phyloP scores from a whole-genome alignment of 1,284 basidiomycete species.

The Sanghuangporus baumii region DNA sequence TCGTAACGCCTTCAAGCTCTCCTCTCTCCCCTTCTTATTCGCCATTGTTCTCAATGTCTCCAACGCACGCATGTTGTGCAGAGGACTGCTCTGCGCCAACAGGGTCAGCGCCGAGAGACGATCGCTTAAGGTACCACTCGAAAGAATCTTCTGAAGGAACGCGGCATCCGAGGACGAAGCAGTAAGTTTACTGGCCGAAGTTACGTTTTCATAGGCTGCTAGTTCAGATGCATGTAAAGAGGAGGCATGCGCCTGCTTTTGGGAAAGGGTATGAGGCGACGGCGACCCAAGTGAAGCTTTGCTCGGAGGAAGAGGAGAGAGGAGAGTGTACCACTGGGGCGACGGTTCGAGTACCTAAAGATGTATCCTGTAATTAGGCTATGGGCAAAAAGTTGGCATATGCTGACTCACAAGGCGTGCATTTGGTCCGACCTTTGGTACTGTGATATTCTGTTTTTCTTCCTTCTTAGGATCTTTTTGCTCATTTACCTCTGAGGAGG shows the following conservation, averaged over 20 bases:
- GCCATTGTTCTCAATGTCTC: slow-evolving; percentile 76
- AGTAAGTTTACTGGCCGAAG: slow-evolving; percentile 32
- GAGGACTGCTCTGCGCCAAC: slow-evolving; percentile 84
- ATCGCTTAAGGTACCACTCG: slow-evolving; percentile 89
- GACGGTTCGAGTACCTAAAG: slow-evolving; percentile 42
- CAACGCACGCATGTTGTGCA: slow-evolving; percentile 84
- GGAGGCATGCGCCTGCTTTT: slow-evolving; percentile 43
- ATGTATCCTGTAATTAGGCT: neutral
- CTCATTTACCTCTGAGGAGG: slow-evolving; percentile 21
- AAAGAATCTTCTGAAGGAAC: slow-evolving; percentile 82
- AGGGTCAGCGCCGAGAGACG: slow-evolving; percentile 90
- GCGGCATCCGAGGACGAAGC: slow-evolving; percentile 53
- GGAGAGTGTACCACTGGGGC: slow-evolving; percentile 54
- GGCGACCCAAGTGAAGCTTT: slow-evolving; percentile 22
- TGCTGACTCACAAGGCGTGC: slow-evolving; percentile 20
- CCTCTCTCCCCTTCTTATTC: slow-evolving; percentile 86
- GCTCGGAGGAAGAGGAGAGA: slow-evolving; percentile 33
- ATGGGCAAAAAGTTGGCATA: neutral
- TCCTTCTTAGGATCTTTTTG: slow-evolving; percentile 19
- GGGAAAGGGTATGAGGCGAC: slow-evolving; percentile 37
- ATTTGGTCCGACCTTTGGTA: slow-evolving; percentile 25
- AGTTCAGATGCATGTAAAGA: slow-evolving; percentile 48
- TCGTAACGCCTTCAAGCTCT: slow-evolving; percentile 84
- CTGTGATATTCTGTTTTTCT: slow-evolving; percentile 6
- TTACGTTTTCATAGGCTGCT: slow-evolving; percentile 38